Percentiles rank a stretch among this genome's conserved stretches.
Conservation (phyloP, 129 eudicot genomes). For the Escallonia herrerae region DNA sequence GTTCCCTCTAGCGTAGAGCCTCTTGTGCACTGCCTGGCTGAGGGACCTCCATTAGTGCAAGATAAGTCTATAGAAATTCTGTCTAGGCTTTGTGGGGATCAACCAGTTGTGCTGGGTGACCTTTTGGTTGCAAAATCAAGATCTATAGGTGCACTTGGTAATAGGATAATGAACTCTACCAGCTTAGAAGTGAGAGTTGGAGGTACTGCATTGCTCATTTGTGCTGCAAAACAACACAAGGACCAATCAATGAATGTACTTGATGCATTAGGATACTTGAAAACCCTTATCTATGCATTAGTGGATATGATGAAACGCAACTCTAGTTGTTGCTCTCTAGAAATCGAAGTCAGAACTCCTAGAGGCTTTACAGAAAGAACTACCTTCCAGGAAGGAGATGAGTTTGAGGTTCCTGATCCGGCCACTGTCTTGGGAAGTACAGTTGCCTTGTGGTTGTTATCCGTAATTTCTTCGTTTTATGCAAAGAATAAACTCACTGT, state of each 20-base stretch:
- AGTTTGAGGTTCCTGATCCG: conserved; percentile 56
- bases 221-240: conserved; percentile 56
- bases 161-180: conserved; percentile 50
- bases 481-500: conserved; percentile 40
- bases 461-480: conserved; percentile 41
- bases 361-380: conserved; percentile 38
- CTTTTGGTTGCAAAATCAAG: conserved; percentile 39
- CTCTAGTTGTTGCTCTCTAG: conserved; percentile 34
- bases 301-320: conserved; percentile 54
- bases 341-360: conserved; percentile 42
- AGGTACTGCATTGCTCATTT: conserved; percentile 49
- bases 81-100: conserved; percentile 63
- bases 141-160: conserved; percentile 48
- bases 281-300: conserved; percentile 43
- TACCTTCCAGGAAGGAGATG: conserved; percentile 49
- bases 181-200: conserved; percentile 71
- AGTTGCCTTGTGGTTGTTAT: conserved; percentile 70
- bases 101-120: conserved; percentile 47
- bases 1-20: conserved; percentile 56
- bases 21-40: conserved; percentile 46
- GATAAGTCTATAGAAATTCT: conserved; percentile 62
- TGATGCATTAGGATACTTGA: conserved; percentile 44
- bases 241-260: conserved; percentile 36
- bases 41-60: conserved; percentile 49
- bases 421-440: conserved; percentile 60